Evolutionary conservation across 345 rosid genomes (phyloP).

Genomic region (Corchorus olitorius): DNA sequence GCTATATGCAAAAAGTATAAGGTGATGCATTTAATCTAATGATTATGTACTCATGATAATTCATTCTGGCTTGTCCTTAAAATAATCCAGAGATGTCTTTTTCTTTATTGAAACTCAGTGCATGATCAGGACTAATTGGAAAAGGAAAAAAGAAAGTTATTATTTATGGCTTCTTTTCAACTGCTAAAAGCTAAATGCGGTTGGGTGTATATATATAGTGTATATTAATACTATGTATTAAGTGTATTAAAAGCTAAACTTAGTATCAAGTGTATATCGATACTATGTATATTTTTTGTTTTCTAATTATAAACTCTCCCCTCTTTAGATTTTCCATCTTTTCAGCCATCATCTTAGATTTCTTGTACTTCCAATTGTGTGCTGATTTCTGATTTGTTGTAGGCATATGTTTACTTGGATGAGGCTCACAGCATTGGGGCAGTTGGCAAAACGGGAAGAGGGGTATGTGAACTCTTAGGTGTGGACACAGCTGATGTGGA

Average conservation of each 20-base stretch:
- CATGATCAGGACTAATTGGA: neutral
- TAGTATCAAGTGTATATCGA: no score
- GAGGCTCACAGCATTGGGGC: slow-evolving; percentile 99
- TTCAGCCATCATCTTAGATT: neutral
- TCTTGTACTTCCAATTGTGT: neutral
- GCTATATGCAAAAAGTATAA: slow-evolving; percentile 91
- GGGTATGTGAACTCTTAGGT: slow-evolving; percentile 94
- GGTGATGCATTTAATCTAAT: slow-evolving; percentile 39
- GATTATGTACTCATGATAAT: neutral
- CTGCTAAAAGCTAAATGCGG: slow-evolving; percentile 15
- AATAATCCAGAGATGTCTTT: neutral
- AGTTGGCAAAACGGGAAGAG: slow-evolving; percentile 89
- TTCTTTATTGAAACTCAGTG: neutral
- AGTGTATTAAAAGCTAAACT: no score
- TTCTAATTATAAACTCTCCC: neutral
- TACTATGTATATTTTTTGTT: neutral
- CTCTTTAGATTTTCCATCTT: neutral
- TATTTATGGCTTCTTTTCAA: neutral
- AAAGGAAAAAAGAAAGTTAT: neutral
- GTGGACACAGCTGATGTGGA: slow-evolving; percentile 92
- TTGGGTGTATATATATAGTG: no score
- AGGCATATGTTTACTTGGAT: slow-evolving; percentile 91
- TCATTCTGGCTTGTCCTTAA: neutral
- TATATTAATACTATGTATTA: no score
- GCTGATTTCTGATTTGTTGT: slow-evolving; percentile 6